Conservation (phyloP, 2,329 filamentous ascomycete genomes). For the Plectosphaerella plurivora region DNA sequence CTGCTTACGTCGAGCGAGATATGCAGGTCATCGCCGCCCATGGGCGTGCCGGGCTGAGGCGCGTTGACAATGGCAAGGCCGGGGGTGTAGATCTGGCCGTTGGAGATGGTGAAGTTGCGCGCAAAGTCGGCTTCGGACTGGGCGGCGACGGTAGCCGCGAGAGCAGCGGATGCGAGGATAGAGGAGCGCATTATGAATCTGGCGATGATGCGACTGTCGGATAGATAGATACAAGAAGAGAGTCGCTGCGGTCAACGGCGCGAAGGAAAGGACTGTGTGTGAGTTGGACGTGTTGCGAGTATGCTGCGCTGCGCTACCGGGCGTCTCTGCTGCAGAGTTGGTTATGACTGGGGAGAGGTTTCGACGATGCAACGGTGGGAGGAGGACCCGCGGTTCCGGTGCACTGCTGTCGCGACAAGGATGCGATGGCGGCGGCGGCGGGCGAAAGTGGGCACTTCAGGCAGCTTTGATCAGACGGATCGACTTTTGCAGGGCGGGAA, state of each 20-base stretch:
- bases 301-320: neutral
- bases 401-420: neutral
- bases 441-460: neutral
- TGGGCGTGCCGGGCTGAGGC: constrained; percentile 59
- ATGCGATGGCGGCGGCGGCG: neutral
- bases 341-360: neutral
- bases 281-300: neutral
- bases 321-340: neutral
- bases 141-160: constrained; percentile 21
- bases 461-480: neutral
- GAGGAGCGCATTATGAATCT: constrained; percentile 7
- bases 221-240: too few species aligned
- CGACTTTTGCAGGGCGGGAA: neutral
- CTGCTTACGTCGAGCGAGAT: constrained; percentile 64
- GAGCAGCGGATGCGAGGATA: constrained; percentile 10
- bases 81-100: constrained; percentile 66
- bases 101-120: constrained; percentile 51
- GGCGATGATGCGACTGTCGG: neutral
- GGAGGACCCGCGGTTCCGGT: too few species aligned
- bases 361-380: neutral
- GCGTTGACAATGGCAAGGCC: constrained; percentile 64
- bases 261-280: neutral
- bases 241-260: constrained; percentile 2
- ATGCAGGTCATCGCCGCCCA: constrained; percentile 59
- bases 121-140: constrained; percentile 16